These are phyloP conservation scores for Podospora comata DNA, from an alignment of 495 filamentous ascomycete species.

Conservation along the genomic window DNA sequence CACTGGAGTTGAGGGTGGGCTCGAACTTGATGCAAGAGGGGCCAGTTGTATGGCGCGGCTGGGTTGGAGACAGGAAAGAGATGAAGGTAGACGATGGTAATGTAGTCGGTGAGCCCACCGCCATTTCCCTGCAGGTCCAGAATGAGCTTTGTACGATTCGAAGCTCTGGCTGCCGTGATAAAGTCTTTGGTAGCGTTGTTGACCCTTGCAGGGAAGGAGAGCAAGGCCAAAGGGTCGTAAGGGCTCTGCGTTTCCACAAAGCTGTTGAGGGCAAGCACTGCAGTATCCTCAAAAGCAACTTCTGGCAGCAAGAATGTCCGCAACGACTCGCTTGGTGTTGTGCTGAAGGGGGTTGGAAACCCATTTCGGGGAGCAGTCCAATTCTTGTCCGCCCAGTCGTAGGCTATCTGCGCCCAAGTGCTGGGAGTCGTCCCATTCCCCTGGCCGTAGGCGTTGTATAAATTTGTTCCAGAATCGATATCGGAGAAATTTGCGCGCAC, in stretches of 20 bases:
- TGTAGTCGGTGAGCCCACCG: conserved; percentile 43
- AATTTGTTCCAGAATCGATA: conserved; percentile 17
- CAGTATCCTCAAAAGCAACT: conserved; percentile 6
- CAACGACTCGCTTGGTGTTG: background rate
- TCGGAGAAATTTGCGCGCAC: conserved; percentile 21
- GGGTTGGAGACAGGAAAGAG: conserved; percentile 40
- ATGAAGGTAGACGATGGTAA: conserved; percentile 33
- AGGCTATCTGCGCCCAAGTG: background rate
- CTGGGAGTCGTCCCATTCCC: conserved; percentile 3
- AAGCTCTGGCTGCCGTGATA: conserved; percentile 3
- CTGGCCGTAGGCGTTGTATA: conserved; percentile 15
- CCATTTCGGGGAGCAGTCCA: conserved; percentile 5
- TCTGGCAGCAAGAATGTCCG: conserved; percentile 13
- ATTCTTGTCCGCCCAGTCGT: conserved; percentile 1
- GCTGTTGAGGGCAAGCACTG: conserved; percentile 18
- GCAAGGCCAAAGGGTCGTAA: background rate
- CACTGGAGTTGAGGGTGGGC: conserved; percentile 19
- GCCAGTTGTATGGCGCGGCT: conserved; percentile 6
- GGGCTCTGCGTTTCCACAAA: conserved; percentile 8
- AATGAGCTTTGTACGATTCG: conserved; percentile 35
- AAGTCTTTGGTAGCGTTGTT: conserved; percentile 21
- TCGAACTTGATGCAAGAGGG: conserved; percentile 14
- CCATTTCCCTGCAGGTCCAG: conserved; percentile 54
- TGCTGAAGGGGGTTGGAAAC: conserved; percentile 14
- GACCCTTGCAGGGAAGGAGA: background rate